Evolutionary conservation across 1,139 yeast species (phyloP), one percentile per base, ranked within the genome.

Genomic region (Geotrichum bryndzae): DNA sequence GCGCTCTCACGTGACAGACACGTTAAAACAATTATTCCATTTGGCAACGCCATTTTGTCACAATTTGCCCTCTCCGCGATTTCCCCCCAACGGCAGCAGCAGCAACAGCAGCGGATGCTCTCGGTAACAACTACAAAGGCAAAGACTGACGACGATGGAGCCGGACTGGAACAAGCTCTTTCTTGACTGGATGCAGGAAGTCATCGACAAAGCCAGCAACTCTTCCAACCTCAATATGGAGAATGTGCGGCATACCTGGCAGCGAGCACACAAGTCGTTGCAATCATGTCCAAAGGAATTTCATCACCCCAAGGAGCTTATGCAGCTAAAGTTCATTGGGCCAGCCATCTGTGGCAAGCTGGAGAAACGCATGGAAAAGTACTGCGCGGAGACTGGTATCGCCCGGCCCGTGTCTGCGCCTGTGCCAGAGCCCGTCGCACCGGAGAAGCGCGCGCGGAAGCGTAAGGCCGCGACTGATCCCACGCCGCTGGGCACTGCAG

Each of bases 321-420:
- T 74, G 23, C 77, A 77, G 69, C 75, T 88, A 54, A 84, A 80
- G 65, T 83, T 72, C 63, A 77, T 88, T 38, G 95, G 95, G 0
- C 85, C 81, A n/a, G 83, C 84, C 63, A 83, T 87, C 11, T 83
- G 86, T 52, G 70, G 69, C 2, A 66, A 71, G n/a, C 75, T 88
- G 61, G 75, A 77, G 45, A 71, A 74, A 53, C 76, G 76, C 64
- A 71, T 85, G 57, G 67, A 70, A 18, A 70, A 70, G 18, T 78
- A 86, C 70, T 87, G 90, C 68, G 67, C 72, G 27, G 79, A 77
- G 18, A 73, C 79, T 51, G 79, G 77, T 0, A 65, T 75, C 4
- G 73, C 68, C 0, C 64, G 78, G 38, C 89, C 90, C 0, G 68
- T 52, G 41, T 59, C 61, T 52, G 46, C n/a, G 46, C 67, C 68